A percentile compares a stretch with the other conserved stretches of the same genome.
phyloP scores from a whole-genome alignment of 2,329 filamentous ascomycete genomes.

The Beauveria caledonica region DNA sequence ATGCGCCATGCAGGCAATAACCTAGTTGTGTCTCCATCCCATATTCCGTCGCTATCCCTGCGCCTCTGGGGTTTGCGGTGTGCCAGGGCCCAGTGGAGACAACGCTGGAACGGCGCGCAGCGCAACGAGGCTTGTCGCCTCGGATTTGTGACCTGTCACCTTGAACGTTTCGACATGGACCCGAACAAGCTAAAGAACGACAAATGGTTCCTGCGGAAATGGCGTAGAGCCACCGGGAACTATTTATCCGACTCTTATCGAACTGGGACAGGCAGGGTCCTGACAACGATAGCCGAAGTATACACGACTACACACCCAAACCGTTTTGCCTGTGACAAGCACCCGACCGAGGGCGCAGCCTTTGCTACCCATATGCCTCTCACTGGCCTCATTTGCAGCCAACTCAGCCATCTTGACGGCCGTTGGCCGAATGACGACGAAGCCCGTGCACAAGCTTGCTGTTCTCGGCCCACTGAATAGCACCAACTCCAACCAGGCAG shows the following conservation, averaged over 20 bases:
- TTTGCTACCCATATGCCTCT: neutral
- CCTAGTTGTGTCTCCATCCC: neutral
- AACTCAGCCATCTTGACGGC: neutral
- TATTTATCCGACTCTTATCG: neutral
- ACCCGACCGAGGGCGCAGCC: no score
- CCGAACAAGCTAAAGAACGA: neutral
- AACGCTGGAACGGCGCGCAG: neutral
- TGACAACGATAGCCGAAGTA: slow-evolving; percentile 3
- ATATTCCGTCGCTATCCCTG: neutral
- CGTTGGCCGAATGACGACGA: neutral
- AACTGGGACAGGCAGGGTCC: neutral
- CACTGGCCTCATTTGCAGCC: neutral
- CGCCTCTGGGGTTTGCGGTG: neutral
- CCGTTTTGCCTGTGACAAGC: neutral
- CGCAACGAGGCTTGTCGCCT: neutral
- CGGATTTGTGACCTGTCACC: slow-evolving; percentile 2
- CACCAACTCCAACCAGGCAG: neutral
- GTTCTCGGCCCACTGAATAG: neutral
- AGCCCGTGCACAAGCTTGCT: neutral
- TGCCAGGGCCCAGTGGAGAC: neutral
- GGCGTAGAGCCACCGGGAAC: slow-evolving; percentile 1
- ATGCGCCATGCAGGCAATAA: neutral
- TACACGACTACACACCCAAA: neutral
- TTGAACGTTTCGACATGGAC: neutral
- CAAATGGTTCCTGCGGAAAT: slow-evolving; percentile 3